Evolutionary conservation across 768 basidiomycete genomes (phyloP).

Genomic region (Mycena capillaripes): DNA sequence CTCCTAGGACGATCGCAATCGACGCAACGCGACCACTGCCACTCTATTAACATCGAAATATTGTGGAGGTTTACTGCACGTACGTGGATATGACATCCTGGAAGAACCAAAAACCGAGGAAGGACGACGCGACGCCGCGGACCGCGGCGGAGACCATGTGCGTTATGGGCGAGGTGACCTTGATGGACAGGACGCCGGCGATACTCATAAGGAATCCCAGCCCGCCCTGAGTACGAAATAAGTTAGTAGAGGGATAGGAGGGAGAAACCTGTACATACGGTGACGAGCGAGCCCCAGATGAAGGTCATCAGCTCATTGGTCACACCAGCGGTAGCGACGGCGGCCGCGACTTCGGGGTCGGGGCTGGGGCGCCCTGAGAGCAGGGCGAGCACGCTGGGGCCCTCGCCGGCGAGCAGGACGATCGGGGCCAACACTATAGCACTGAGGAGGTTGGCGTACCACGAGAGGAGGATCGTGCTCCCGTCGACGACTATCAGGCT

Average conservation of each 20-base stretch:
- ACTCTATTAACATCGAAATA: background rate
- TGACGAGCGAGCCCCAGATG: slow-evolving; percentile 70
- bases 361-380: slow-evolving; percentile 12
- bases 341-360: slow-evolving; percentile 19
- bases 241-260: background rate
- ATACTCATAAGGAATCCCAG: slow-evolving; percentile 85
- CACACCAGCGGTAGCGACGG: slow-evolving; percentile 38
- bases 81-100: slow-evolving; percentile 71
- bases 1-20: slow-evolving; percentile 70
- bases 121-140: slow-evolving; percentile 78
- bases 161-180: slow-evolving; percentile 85
- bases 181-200: slow-evolving; percentile 81
- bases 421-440: slow-evolving; percentile 71
- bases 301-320: slow-evolving; percentile 57
- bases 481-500: slow-evolving; percentile 76
- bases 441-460: slow-evolving; percentile 82
- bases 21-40: slow-evolving; percentile 71
- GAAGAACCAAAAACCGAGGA: slow-evolving; percentile 75
- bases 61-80: slow-evolving; percentile 41
- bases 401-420: slow-evolving; percentile 77
- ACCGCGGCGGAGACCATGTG: slow-evolving; percentile 87
- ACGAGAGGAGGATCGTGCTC: slow-evolving; percentile 79
- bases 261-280: slow-evolving; percentile 58
- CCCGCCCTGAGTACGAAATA: slow-evolving; percentile 58
- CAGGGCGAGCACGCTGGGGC: slow-evolving; percentile 31